These are phyloP conservation scores for Phytophthora cajani DNA, from an alignment of 352 stramenopile genomes.

Conservation along the genomic window DNA sequence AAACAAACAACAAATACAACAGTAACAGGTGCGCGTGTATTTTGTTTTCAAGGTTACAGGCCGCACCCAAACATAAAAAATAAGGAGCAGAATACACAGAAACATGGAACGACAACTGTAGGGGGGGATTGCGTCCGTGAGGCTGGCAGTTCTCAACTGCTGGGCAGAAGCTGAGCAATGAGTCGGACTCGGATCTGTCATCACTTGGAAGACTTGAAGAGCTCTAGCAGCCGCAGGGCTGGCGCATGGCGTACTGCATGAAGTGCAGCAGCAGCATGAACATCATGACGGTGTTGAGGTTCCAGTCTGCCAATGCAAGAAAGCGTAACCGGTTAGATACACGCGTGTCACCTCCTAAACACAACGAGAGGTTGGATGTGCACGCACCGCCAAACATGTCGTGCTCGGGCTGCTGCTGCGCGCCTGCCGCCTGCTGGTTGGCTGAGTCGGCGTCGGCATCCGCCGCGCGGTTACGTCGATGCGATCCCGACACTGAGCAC, in stretches of 20 bases:
- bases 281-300: constrained; percentile 88
- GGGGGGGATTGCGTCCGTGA: background rate
- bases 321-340: constrained; percentile 9
- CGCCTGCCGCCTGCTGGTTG: constrained; percentile 19
- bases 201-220: background rate
- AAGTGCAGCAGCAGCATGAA: constrained; percentile 88
- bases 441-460: constrained; percentile 21
- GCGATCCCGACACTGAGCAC: constrained; percentile 46
- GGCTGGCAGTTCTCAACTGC: background rate
- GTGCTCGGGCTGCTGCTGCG: constrained; percentile 50
- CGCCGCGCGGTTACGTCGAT: constrained; percentile 29
- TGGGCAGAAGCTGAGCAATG: constrained; percentile 1
- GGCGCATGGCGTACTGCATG: constrained; percentile 88
- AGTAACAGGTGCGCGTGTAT: constrained; percentile 22
- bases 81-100: constrained; percentile 28
- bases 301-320: constrained; percentile 51
- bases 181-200: constrained; percentile 3
- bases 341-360: constrained; percentile 5
- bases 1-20: background rate
- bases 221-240: constrained; percentile 81
- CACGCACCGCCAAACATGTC: constrained; percentile 87
- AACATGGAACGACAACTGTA: constrained; percentile 39
- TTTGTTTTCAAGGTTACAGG: constrained; percentile 30
- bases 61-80: constrained; percentile 23
- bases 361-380: background rate